Base-by-base conservation (phyloP, 2,329 filamentous ascomycete genomes). In the Diaporthe citriasiana region DNA sequence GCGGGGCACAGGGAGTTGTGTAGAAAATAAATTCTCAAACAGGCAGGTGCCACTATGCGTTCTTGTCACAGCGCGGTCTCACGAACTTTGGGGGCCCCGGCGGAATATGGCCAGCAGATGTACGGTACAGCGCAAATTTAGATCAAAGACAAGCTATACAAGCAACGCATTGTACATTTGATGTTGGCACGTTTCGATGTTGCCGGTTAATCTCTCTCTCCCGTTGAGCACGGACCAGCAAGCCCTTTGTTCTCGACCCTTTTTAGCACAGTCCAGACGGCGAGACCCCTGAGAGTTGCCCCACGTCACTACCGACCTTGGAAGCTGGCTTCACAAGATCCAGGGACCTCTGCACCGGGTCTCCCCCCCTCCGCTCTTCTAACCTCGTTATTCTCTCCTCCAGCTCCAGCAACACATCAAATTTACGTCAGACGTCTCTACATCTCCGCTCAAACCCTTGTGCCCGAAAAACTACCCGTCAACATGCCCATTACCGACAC, bases 401-500 rank as follows among this genome's bases (percentile, higher is more conserved):
- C 30, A 19, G 47, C 27, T 19, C 63, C 33, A 55, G 25, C 27
- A 73, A 25, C 35, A 42, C 51, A 42, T 47, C 42, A 25, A 53
- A 17, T 25, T 22, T 30, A 25, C 47, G 5, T 19, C 56, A 57
- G 40, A 51, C 45, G 15, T 27, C 35, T 72, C 74, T 63, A 50
- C 27, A 19, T 56, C 57, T 30, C 30, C 35, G 19, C 6, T 6
- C 27, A 35, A 33, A 4, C 47, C 47, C 12, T n/a, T 50, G 22
- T 25, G 47, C 15, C 35, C 38, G 2, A 45, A 45, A 6, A 45
- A 12, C 9, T n/a, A 38, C 40, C 53, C 33, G 45, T 53, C 63
- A 74, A 69, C 27, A 75, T 75, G 74, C 72, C 74, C 30, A 79
- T 77, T 74, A 76, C 73, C 74, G 75, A 77, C 71, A 35, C 71